A percentile compares a stretch with the other conserved stretches of the same genome.
These are phyloP conservation scores for Fusarium bactridioides DNA, from an alignment of 2,329 filamentous ascomycete genomes.

Conservation along the genomic window DNA sequence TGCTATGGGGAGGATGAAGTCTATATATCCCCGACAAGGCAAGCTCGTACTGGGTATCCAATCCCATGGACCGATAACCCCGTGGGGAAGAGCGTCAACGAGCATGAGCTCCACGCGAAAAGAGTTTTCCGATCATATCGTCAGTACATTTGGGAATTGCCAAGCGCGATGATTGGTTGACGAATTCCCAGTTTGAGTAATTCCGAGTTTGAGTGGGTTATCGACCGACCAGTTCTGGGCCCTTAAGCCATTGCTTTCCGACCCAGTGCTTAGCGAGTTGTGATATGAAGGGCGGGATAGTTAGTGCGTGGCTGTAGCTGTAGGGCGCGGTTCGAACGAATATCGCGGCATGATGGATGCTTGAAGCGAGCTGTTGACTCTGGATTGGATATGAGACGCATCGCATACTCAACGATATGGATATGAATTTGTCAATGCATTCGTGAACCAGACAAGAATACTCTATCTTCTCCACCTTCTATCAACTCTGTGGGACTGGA, in stretches of 20 bases:
- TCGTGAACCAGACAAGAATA: rapidly evolving
- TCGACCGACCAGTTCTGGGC: background rate
- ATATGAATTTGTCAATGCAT: background rate
- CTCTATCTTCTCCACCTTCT: background rate
- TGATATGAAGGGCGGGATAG: background rate
- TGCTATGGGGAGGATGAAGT: background rate
- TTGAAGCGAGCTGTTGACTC: background rate
- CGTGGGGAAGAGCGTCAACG: background rate
- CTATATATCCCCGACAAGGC: background rate
- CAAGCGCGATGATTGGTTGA: background rate
- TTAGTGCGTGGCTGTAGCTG: background rate
- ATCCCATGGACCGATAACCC: background rate
- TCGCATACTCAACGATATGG: rapidly evolving
- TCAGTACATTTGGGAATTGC: background rate
- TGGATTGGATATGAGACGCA: background rate
- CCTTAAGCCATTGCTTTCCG: background rate
- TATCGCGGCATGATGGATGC: background rate
- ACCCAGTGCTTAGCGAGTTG: background rate
- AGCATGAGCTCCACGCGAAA: background rate
- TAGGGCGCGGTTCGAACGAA: background rate
- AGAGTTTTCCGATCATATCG: background rate
- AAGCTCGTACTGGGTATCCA: background rate
- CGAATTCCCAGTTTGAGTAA: background rate
- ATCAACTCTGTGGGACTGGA: too few species aligned
- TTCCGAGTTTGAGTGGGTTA: background rate